Base-by-base conservation (phyloP, 768 basidiomycete genomes). In the Termitomyces sp. region DNA sequence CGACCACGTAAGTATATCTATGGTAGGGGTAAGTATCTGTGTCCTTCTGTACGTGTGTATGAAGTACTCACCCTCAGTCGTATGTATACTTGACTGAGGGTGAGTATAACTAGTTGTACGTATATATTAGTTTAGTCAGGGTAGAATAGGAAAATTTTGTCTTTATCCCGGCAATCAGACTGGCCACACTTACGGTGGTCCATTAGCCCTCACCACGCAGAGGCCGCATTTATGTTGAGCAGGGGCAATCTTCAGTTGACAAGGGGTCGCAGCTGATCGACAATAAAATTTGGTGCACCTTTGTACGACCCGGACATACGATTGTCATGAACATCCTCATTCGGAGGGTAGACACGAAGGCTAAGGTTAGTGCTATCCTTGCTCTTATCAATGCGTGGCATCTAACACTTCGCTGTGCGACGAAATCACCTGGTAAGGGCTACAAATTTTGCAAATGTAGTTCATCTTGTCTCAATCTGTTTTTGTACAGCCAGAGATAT, bases 301-400 rank as follows among this genome's bases (percentile, higher is more conserved):
- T 49, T 30, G 54, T 61, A 3, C 48, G 16, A 9, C 53, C 61
- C 4, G 61, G 61, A 22, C 49, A 31, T 20, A 55, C 56, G 13
- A 51, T 61, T 15, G 53, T 34, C 27, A 61, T 61, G 61, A 24
- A 61, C 15, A 58, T 61, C n/a, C 30, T 61, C 24, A 37, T 55
- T 9, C 24, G 47, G 24, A 50, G 20, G 18, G 7, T 22, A 2
- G 49, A n/a, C 15, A 36, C 34, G 7, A 54, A 47, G 33, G 49
- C 30, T 2, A 31, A 31, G 42, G 54, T 20, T 2, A 16, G 48
- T n/a, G 39, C n/a, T 61, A 57, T 20, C 60, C 60, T 15, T 58
- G 60, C 13, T 20, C 36, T 18, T 16, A 54, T n/a, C 16, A n/a
- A 2, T 44, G 27, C 34, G 24, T n/a, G n/a, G 55, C 22, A n/a